Percentiles rank a stretch among this genome's conserved stretches.
These are phyloP conservation scores for Clonostachys chloroleuca DNA, from an alignment of 2,329 filamentous ascomycete species.

Conservation along the genomic window DNA sequence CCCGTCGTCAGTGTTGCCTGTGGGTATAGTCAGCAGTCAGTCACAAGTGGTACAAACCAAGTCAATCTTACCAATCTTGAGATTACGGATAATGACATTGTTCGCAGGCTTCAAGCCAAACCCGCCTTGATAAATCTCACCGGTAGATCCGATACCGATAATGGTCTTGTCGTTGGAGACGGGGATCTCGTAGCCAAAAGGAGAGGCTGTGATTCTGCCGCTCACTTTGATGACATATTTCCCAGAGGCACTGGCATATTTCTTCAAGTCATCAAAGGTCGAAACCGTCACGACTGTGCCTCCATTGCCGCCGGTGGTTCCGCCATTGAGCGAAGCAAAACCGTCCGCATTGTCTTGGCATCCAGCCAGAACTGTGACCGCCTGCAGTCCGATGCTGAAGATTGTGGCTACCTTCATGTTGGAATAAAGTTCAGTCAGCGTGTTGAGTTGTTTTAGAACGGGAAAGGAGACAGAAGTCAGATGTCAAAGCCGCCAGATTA, in stretches of 20 bases:
- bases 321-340: slow-evolving; percentile 11
- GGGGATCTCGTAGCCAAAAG: slow-evolving; percentile 8
- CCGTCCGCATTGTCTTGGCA: slow-evolving; percentile 7
- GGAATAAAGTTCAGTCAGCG: no score
- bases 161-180: slow-evolving; percentile 12
- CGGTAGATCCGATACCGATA: slow-evolving; percentile 7
- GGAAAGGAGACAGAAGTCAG: no score
- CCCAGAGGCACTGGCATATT: slow-evolving; percentile 8
- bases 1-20: background rate
- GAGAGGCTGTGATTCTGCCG: slow-evolving; percentile 8
- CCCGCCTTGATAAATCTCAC: slow-evolving; percentile 7
- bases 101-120: slow-evolving; percentile 6
- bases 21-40: background rate
- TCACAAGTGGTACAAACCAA: slow-evolving; percentile 15
- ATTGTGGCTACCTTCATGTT: no score
- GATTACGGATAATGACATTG: slow-evolving; percentile 12
- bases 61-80: slow-evolving; percentile 16
- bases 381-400: no score
- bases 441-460: no score
- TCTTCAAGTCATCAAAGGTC: slow-evolving; percentile 9
- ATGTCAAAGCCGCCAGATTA: no score
- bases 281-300: slow-evolving; percentile 9
- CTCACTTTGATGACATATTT: slow-evolving; percentile 10
- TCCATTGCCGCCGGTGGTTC: slow-evolving; percentile 9
- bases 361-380: background rate